Conservation (phyloP, 2,329 filamentous ascomycete species). For the Biscogniauxia marginata region DNA sequence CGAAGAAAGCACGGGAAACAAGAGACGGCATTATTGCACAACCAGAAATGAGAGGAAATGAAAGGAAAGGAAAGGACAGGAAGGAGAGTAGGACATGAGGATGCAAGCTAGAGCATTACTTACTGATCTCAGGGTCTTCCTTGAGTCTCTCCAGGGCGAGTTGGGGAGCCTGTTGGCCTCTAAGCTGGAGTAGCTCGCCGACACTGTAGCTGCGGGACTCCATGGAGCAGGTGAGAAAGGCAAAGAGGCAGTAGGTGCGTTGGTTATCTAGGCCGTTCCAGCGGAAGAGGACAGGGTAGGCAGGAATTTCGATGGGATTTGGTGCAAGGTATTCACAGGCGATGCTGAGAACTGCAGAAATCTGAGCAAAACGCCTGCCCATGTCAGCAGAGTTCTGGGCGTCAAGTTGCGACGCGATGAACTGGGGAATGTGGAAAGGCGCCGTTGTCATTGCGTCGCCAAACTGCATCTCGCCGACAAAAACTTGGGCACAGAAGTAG, state of each 20-base stretch:
- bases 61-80: background rate
- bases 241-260: slow-evolving; percentile 42
- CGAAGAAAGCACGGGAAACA: background rate
- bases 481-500: slow-evolving; percentile 12
- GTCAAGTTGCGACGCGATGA: slow-evolving; percentile 41
- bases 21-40: background rate
- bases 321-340: slow-evolving; percentile 14
- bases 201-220: slow-evolving; percentile 42
- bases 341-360: slow-evolving; percentile 34
- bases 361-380: slow-evolving; percentile 27
- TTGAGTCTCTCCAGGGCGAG: slow-evolving; percentile 20
- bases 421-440: slow-evolving; percentile 31
- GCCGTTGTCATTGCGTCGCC: background rate
- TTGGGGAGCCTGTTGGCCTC: slow-evolving; percentile 15
- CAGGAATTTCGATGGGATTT: slow-evolving; percentile 12
- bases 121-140: slow-evolving; percentile 42
- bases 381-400: slow-evolving; percentile 38
- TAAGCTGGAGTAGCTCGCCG: slow-evolving; percentile 45
- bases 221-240: slow-evolving; percentile 42
- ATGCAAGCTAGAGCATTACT: slow-evolving; percentile 8
- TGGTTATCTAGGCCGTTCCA: slow-evolving; percentile 36
- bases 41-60: background rate
- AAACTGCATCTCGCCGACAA: background rate
- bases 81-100: background rate
- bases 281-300: slow-evolving; percentile 40